Conservation (phyloP, 495 filamentous ascomycete genomes). For the Aspergillus wentii region DNA sequence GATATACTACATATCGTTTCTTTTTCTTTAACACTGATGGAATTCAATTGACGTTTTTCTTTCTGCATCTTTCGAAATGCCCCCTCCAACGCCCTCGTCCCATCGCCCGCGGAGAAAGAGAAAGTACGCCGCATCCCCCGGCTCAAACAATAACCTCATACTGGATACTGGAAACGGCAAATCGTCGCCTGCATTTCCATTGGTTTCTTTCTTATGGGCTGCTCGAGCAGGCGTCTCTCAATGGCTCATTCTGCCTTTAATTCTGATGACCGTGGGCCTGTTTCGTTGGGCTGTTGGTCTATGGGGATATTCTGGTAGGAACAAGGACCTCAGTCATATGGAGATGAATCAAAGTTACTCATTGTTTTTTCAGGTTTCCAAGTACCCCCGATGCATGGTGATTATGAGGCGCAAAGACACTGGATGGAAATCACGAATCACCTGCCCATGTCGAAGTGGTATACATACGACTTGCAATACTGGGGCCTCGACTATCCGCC, state of each 20-base stretch:
- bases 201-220: constrained; percentile 90
- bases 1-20: too few relatives aligned
- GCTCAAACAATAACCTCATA: constrained; percentile 48
- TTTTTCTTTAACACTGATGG: too few relatives aligned
- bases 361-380: constrained; percentile 55
- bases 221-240: constrained; percentile 76
- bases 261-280: constrained; percentile 84
- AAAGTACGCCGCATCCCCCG: constrained; percentile 40
- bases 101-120: constrained; percentile 59
- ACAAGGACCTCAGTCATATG: background rate
- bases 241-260: constrained; percentile 86
- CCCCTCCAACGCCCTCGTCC: constrained; percentile 31
- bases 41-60: too few relatives aligned
- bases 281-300: constrained; percentile 89
- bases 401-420: constrained; percentile 95
- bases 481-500: constrained; percentile 98
- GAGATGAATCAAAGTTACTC: constrained; percentile 6
- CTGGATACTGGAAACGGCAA: constrained; percentile 34
- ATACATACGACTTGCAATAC: constrained; percentile 93
- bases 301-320: constrained; percentile 88
- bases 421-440: constrained; percentile 97
- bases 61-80: too few relatives aligned
- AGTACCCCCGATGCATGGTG: constrained; percentile 86
- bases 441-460: constrained; percentile 90
- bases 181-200: constrained; percentile 64